Percentiles rank a stretch among this genome's conserved stretches.
Conservation (phyloP, 441 rosid species). For the Aquilaria agallochum region DNA sequence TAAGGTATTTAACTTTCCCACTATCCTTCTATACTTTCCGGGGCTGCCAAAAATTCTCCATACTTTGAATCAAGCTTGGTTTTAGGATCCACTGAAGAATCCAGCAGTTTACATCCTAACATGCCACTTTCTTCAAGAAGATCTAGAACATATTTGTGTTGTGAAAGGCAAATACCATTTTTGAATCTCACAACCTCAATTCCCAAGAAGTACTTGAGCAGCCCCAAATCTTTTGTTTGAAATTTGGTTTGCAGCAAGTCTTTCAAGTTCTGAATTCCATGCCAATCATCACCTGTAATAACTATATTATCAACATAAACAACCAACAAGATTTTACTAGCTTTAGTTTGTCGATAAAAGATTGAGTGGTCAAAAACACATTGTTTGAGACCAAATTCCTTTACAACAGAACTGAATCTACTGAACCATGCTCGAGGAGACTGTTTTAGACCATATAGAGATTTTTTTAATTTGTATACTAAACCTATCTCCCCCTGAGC, state of each 20-base stretch:
- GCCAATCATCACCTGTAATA: no score
- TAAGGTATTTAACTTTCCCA: background rate
- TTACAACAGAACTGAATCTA: no score
- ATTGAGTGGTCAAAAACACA: no score
- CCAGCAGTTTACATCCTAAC: background rate
- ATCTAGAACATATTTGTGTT: background rate
- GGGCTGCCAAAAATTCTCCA: background rate
- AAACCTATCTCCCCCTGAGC: no score
- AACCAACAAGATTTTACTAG: no score
- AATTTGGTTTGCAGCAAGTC: background rate
- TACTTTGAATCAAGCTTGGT: background rate
- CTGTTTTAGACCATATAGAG: no score
- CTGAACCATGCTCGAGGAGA: no score
- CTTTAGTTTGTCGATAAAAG: no score
- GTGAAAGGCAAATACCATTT: background rate
- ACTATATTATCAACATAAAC: constrained; percentile 18
- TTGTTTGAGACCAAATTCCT: no score
- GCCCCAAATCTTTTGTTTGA: background rate
- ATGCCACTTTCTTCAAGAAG: background rate
- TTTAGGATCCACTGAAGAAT: background rate
- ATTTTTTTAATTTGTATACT: no score
- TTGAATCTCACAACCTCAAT: background rate
- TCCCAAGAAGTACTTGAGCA: background rate
- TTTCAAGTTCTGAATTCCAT: no score
- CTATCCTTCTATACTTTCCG: background rate